These are phyloP conservation scores for Penicillium arizonense DNA, from an alignment of 495 filamentous ascomycete genomes.

Conservation along the genomic window DNA sequence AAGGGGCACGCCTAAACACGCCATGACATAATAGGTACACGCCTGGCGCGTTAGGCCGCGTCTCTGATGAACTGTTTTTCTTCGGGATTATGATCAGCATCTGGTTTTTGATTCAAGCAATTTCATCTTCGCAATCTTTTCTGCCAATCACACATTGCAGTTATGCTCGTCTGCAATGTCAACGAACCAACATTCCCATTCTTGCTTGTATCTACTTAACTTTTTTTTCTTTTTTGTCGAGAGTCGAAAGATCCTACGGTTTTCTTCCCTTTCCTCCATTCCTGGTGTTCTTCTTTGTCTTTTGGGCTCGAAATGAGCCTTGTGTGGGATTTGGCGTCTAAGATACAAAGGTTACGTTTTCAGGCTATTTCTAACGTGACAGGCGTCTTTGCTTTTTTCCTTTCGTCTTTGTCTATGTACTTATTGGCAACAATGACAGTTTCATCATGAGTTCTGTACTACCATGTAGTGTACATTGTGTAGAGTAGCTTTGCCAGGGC, in stretches of 20 bases:
- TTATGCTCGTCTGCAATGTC: constrained; percentile 8
- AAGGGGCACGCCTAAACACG: constrained; percentile 35
- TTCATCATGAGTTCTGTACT: background rate
- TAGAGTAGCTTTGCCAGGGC: background rate
- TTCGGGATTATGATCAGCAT: constrained; percentile 1
- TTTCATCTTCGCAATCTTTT: background rate
- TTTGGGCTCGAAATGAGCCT: background rate
- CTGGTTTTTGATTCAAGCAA: background rate
- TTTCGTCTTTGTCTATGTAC: constrained; percentile 2
- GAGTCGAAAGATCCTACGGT: background rate
- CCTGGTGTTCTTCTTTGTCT: constrained; percentile 7
- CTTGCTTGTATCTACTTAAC: constrained; percentile 16
- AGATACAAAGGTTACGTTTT: constrained; percentile 12
- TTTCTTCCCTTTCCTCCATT: background rate
- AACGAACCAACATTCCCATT: constrained; percentile 10
- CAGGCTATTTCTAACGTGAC: constrained; percentile 5
- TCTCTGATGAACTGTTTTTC: background rate
- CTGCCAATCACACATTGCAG: background rate
- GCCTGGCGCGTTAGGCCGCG: constrained; percentile 15
- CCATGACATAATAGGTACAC: background rate
- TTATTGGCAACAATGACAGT: background rate
- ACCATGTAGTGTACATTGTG: background rate
- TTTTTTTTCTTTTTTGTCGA: constrained; percentile 1
- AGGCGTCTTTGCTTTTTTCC: constrained; percentile 3
- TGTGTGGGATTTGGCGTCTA: constrained; percentile 11